These are phyloP conservation scores for Lentithecium fluviatile DNA, from an alignment of 495 filamentous ascomycete species.

Conservation along the genomic window DNA sequence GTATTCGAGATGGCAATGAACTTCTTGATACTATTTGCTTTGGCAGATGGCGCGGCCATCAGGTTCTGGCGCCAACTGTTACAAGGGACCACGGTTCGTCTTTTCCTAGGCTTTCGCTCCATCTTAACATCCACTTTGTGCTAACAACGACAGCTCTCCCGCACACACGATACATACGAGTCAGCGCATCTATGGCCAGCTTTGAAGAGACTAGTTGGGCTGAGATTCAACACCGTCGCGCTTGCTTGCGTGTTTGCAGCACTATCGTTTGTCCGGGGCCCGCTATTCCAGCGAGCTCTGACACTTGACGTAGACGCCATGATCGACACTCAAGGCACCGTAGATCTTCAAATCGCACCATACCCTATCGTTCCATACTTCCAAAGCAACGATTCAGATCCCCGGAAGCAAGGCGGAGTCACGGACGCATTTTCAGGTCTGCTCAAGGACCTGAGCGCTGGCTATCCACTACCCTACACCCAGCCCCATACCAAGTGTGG, in stretches of 20 bases:
- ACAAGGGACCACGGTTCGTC: constrained; percentile 19
- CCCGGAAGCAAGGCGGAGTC: constrained; percentile 1
- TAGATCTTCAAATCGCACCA: constrained; percentile 9
- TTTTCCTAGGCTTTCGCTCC: not conserved
- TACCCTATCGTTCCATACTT: constrained; percentile 13
- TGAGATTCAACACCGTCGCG: constrained; percentile 25
- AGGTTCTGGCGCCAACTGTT: constrained; percentile 24
- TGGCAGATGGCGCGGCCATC: constrained; percentile 17
- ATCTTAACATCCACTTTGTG: not conserved
- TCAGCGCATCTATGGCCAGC: constrained; percentile 16
- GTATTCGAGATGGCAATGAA: constrained; percentile 22
- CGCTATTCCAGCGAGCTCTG: constrained; percentile 27
- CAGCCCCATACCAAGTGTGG: constrained; percentile 7
- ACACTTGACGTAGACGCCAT: constrained; percentile 3
- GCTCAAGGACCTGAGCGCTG: constrained; percentile 5
- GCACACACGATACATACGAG: constrained; percentile 22
- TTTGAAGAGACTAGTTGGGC: constrained; percentile 4
- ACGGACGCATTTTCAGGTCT: constrained; percentile 6
- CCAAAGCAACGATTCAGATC: not conserved
- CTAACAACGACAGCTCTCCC: constrained; percentile 12
- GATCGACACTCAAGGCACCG: not conserved
- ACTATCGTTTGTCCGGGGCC: constrained; percentile 14
- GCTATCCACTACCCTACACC: not conserved
- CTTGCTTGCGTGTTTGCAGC: constrained; percentile 27
- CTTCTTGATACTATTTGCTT: constrained; percentile 20